Evolutionary conservation across 192 early-diverging fungal species (phyloP).

Genomic region (Coemansia brasiliensis): DNA sequence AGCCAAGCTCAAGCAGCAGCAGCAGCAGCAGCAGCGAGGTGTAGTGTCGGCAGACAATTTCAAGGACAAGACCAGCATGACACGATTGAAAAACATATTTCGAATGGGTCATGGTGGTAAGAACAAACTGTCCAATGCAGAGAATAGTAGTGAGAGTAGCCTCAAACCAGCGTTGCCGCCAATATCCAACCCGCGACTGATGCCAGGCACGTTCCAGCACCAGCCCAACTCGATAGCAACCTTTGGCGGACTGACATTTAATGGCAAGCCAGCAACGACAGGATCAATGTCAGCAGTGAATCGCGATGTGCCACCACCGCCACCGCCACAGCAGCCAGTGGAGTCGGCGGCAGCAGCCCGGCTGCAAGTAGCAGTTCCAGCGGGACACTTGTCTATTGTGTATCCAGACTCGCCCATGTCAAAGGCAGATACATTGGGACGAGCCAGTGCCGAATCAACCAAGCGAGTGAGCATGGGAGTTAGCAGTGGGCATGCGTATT

Average conservation of each 20-base stretch:
- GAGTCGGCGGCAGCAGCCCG: constrained; percentile 9
- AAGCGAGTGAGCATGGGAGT: constrained; percentile 21
- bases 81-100: constrained; percentile 50
- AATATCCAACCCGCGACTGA: constrained; percentile 14
- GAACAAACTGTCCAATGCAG: neutral
- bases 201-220: constrained; percentile 7
- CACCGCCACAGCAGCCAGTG: constrained; percentile 1
- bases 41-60: constrained; percentile 11
- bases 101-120: constrained; percentile 26
- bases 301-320: constrained; percentile 4
- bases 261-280: neutral
- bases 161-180: neutral
- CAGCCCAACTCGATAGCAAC: constrained; percentile 1
- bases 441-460: constrained; percentile 35
- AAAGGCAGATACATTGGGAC: constrained; percentile 42
- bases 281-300: constrained; percentile 6
- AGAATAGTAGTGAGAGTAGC: neutral
- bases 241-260: constrained; percentile 2
- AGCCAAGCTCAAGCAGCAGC: constrained; percentile 9
- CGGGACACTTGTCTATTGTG: constrained; percentile 49
- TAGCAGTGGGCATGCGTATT: constrained; percentile 36
- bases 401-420: constrained; percentile 57
- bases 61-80: constrained; percentile 45
- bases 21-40: neutral
- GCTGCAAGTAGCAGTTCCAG: constrained; percentile 45